Evolutionary conservation across 306 rosid genomes (phyloP).

Genomic region (Gynostemma pentaphyllum): DNA sequence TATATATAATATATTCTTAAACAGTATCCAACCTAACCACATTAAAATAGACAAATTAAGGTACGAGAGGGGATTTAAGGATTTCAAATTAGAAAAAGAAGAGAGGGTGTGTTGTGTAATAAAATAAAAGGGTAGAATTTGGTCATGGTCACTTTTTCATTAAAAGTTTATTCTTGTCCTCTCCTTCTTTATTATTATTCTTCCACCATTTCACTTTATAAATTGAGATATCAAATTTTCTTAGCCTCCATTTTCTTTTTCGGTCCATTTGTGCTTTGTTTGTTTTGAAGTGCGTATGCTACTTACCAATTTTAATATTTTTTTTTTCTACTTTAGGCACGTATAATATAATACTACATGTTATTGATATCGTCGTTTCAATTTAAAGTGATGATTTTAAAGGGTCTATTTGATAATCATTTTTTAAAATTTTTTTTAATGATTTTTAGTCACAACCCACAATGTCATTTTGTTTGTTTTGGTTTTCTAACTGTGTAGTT

Average conservation of each 20-base stretch:
- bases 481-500: no score
- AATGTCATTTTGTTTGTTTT: no score
- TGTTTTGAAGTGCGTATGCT: no score
- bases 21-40: neutral
- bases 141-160: neutral
- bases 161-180: constrained; percentile 14
- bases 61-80: neutral
- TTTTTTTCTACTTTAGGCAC: no score
- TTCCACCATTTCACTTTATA: neutral
- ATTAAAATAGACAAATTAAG: neutral
- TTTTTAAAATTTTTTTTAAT: no score
- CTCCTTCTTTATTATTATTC: neutral
- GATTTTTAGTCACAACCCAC: no score
- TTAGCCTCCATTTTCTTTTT: neutral
- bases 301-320: no score
- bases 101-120: neutral
- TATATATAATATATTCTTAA: no score
- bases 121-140: neutral
- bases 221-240: neutral
- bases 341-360: no score
- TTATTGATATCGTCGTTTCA: no score
- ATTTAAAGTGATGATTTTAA: no score
- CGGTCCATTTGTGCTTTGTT: neutral
- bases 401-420: no score
- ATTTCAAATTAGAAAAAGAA: neutral